Evolutionary conservation across 306 rosid species (phyloP).

Genomic region (Acacia crassicarpa): DNA sequence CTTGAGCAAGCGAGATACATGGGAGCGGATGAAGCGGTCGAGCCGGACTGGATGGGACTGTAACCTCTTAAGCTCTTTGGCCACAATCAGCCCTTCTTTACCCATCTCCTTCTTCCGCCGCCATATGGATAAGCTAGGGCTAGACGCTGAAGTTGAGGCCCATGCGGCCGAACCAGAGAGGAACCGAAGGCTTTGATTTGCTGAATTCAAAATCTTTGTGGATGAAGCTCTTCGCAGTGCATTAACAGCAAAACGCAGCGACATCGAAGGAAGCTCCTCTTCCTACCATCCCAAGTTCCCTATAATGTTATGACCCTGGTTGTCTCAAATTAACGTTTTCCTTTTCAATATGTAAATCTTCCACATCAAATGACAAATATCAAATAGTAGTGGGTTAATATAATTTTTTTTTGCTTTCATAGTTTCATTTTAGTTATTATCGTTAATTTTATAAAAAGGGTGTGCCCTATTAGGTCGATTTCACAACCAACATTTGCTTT

Average conservation of each 20-base stretch:
- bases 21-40: constrained; percentile 62
- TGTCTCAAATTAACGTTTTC: background rate
- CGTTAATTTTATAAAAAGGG: too few relatives aligned
- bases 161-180: constrained; percentile 34
- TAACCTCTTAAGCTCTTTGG: constrained; percentile 81
- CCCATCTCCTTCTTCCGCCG: constrained; percentile 92
- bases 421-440: too few relatives aligned
- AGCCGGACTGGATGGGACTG: constrained; percentile 54
- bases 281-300: background rate
- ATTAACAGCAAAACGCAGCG: constrained; percentile 26
- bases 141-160: constrained; percentile 45
- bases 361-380: too few relatives aligned
- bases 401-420: too few relatives aligned
- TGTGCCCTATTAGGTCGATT: too few relatives aligned
- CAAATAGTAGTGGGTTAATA: too few relatives aligned
- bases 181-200: constrained; percentile 18
- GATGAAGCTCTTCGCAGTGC: constrained; percentile 21
- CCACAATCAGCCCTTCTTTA: constrained; percentile 73
- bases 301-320: background rate
- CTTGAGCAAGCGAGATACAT: constrained; percentile 83
- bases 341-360: too few relatives aligned
- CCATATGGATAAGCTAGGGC: constrained; percentile 95
- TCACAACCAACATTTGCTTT: too few relatives aligned
- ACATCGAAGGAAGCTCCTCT: background rate
- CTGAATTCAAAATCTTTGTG: background rate